Base-by-base conservation (phyloP, 495 filamentous ascomycete species). In the Copromyces sp. region DNA sequence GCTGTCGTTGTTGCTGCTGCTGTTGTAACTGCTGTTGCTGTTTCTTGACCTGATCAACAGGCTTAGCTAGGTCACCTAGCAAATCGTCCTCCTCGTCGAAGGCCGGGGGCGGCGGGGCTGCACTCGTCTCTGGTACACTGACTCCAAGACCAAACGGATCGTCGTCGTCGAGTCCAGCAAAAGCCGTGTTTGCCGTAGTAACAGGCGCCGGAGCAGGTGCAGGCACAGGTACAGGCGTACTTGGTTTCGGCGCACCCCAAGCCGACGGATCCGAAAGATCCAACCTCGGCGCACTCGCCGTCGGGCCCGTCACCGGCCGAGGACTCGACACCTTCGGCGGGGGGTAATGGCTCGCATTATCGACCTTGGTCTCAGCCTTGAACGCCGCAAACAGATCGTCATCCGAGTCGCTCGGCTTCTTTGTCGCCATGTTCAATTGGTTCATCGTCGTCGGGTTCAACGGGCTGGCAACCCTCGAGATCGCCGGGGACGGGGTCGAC, bases 61-160 rank as follows among this genome's bases (percentile, higher is more conserved):
- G 95, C 73, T 92, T 94, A 14, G 86, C 92, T 14, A 98, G 84
- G 71, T 96, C 86, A 0, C 95, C 95, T 20, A 99, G 85, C 44
- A 99, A 91, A 78, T 99, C 94, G 77, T 96, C 93, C 68, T 97
- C 92, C 74, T 97, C 94, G 76, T 92, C 91, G 38, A 90, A 88
- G 3, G 82, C 76, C 77, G 79, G 71, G 47, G 80, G 72, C 29
- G 81, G 72, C 2, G 83, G 77, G 14, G 83, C 70, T 68, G 78
- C 59, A 74, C 72, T 74, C 47, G 78, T 2, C 75, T 79, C 82
- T n/a, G 85, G 73, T 65, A 29, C 29, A 65, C 87, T 88, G 75
- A 95, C 76, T 71, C 83, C 88, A 44, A 98, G 85, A n/a, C 94
- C 95, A 76, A 99, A 98, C 9, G 94, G 93, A 77, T 97, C 95